Evolutionary conservation across 2,329 filamentous ascomycete species (phyloP).

Genomic region (Neurospora sp.): DNA sequence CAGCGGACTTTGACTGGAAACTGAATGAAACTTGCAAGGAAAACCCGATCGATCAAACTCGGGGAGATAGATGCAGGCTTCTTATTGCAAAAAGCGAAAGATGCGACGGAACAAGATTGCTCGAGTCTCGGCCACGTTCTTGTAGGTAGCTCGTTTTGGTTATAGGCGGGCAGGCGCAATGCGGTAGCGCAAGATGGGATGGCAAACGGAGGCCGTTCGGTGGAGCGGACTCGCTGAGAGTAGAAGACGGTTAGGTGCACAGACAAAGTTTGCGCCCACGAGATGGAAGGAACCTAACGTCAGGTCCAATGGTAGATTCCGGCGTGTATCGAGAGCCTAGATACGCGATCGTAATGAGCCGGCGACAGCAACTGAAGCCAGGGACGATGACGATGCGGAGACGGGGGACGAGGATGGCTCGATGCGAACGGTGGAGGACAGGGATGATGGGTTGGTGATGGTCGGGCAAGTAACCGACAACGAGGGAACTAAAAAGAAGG

Average conservation of each 20-base stretch:
- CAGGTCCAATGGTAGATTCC: neutral
- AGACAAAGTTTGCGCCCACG: neutral
- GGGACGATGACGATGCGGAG: neutral
- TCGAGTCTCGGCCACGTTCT: neutral
- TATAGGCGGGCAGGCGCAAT: neutral
- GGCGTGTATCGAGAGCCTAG: neutral
- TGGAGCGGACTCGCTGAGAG: neutral
- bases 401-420: neutral
- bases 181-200: neutral
- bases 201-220: neutral
- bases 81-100: neutral
- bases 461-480: constrained; percentile 1
- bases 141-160: neutral
- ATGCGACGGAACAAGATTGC: neutral
- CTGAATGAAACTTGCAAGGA: neutral
- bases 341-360: neutral
- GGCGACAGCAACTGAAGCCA: neutral
- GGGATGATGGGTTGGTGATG: neutral
- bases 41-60: neutral
- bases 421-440: neutral
- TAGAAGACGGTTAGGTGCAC: neutral
- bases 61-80: neutral
- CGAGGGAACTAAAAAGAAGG: constrained; percentile 1
- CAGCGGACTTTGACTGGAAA: neutral
- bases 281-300: neutral